Conservation (phyloP, 176 grass and related monocot genomes). For the Carex cristatella region DNA sequence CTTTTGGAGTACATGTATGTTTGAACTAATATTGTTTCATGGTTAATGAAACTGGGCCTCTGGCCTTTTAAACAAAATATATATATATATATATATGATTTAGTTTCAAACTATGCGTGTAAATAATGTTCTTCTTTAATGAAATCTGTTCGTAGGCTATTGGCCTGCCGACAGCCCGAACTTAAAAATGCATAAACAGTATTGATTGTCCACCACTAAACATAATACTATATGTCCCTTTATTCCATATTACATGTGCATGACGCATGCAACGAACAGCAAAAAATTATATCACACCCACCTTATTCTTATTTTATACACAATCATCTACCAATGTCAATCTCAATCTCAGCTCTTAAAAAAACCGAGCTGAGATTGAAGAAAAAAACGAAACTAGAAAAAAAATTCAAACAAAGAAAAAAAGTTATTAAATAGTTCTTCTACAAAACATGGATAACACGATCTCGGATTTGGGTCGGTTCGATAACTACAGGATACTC, state of each 20-base stretch:
- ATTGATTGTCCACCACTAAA: neutral
- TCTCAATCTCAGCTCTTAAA: constrained; percentile 36
- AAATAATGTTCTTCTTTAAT: too few relatives aligned
- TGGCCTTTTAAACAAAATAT: too few relatives aligned
- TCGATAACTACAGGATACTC: neutral
- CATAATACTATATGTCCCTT: neutral
- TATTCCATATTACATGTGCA: constrained; percentile 5
- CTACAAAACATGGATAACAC: constrained; percentile 48
- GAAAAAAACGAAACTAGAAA: constrained; percentile 23
- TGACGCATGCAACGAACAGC: neutral
- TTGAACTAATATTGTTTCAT: too few relatives aligned
- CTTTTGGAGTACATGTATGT: too few relatives aligned
- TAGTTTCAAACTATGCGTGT: too few relatives aligned
- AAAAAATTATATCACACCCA: constrained; percentile 15
- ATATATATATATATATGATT: too few relatives aligned
- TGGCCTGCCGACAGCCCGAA: too few relatives aligned
- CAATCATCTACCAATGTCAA: neutral
- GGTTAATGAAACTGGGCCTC: too few relatives aligned
- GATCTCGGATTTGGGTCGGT: constrained; percentile 8
- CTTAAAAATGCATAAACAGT: neutral
- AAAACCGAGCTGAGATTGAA: constrained; percentile 46
- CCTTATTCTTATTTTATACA: constrained; percentile 1
- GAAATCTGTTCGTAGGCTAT: too few relatives aligned
- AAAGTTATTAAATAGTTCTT: neutral
- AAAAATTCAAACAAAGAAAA: neutral